Base-by-base conservation (phyloP, 2,329 filamentous ascomycete genomes). In the Ophiostoma quercus region DNA sequence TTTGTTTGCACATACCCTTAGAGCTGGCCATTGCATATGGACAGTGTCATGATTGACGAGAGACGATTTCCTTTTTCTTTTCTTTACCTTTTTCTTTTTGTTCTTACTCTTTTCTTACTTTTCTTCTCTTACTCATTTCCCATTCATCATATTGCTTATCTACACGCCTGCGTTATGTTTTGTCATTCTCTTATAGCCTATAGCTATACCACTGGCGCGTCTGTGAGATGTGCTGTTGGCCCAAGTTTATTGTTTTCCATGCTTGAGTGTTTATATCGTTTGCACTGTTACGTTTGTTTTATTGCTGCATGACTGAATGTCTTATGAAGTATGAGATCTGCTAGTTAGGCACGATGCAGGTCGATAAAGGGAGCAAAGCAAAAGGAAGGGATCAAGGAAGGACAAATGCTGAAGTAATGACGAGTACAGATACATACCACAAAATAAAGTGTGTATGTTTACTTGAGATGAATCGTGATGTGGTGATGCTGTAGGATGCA, bases 1-100 rank as follows among this genome's bases (percentile, higher is more conserved):
- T 51, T 67, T 32, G 22, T 70, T 63, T 67, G 65, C 39, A 63
- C 62, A 65, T 65, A 65, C 62, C 62, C 62, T 65, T 41, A 41
- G 32, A 65, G 32, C 34, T 37, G 57, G 22, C 66, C 54, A 60
- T 62, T 41, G 66, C 41, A 66, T 62, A 47, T 63, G 32, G 62
- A 65, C 62, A 65, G 62, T 65, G 6, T 65, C 32, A 65, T 32
- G 62, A 65, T 65, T 65, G 62, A 65, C 34, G 62, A 65, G 62
- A n/a, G 32, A 65, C 62, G 62, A 65, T 51, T 29, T 67, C 7
- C 29, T 32, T 54, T n/a, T 66, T 69, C 22, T 41, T 66, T 65
- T 34, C 65, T 63, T 32, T n/a, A 54, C 39, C 60, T 11, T 65
- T 29, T 47, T 25, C 32, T 66, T n/a, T 39, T 67, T 66, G 34